Conservation (phyloP, 306 rosid species). For the Citrullus colocynthis region DNA sequence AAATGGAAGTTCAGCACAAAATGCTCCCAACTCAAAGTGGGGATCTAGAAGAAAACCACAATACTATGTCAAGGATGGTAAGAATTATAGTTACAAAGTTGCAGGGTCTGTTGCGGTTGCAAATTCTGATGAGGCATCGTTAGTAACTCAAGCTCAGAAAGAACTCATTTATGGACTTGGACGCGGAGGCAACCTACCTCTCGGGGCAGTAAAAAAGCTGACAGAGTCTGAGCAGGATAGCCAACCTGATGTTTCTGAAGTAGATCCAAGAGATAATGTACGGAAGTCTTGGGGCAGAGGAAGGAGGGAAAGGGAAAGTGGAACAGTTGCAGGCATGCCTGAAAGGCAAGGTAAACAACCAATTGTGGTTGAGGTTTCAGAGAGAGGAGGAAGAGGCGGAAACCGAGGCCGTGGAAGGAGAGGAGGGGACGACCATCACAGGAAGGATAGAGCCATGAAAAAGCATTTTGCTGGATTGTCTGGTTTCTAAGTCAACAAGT, state of each 20-base stretch:
- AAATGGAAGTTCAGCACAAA: slow-evolving; percentile 28
- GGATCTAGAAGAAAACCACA: slow-evolving; percentile 83
- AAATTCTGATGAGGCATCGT: slow-evolving; percentile 63
- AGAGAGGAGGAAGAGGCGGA: slow-evolving; percentile 45
- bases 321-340: slow-evolving; percentile 24
- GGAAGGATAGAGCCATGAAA: slow-evolving; percentile 79
- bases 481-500: slow-evolving; percentile 21
- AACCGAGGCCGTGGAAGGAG: slow-evolving; percentile 29
- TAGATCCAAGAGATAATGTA: slow-evolving; percentile 28
- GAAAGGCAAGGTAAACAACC: slow-evolving; percentile 20
- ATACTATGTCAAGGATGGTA: slow-evolving; percentile 90
- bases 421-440: slow-evolving; percentile 32
- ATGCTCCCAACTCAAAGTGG: slow-evolving; percentile 57
- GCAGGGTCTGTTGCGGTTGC: slow-evolving; percentile 85
- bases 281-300: slow-evolving; percentile 32
- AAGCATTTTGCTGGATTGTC: slow-evolving; percentile 78
- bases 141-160: slow-evolving; percentile 39
- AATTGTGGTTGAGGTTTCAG: slow-evolving; percentile 15
- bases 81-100: slow-evolving; percentile 93
- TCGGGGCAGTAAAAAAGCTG: slow-evolving; percentile 74
- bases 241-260: slow-evolving; percentile 26
- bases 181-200: slow-evolving; percentile 89
- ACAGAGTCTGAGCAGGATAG: slow-evolving; percentile 35
- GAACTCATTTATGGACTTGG: slow-evolving; percentile 89
- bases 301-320: slow-evolving; percentile 23